phyloP scores from a whole-genome alignment of 306 rosid genomes.

The cucumber (Cucumis sativus) region Cucumber_9930_V3 NC_026655.2:5775501-5776000 shows the following conservation, averaged over 20 bases:
- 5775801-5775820: neutral
- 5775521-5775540: neutral
- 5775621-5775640: neutral
- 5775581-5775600: neutral
- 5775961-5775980: conserved; percentile 22
- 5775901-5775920: conserved; percentile 20
- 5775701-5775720: neutral
- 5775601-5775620: neutral
- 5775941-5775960: conserved; percentile 32
- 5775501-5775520: neutral
- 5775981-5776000: conserved; percentile 31
- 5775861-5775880: conserved; percentile 31
- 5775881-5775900: conserved; percentile 42
- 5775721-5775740: neutral
- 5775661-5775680: neutral
- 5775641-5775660: neutral
- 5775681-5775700: neutral
- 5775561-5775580: neutral
- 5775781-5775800: neutral
- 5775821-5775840: neutral
- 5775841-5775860: neutral
- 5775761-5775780: neutral
- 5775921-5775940: conserved; percentile 37
- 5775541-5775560: neutral
- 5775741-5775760: neutral